Base-by-base conservation (phyloP, 2,329 filamentous ascomycete genomes). In the Cercospora brassicicola region DNA sequence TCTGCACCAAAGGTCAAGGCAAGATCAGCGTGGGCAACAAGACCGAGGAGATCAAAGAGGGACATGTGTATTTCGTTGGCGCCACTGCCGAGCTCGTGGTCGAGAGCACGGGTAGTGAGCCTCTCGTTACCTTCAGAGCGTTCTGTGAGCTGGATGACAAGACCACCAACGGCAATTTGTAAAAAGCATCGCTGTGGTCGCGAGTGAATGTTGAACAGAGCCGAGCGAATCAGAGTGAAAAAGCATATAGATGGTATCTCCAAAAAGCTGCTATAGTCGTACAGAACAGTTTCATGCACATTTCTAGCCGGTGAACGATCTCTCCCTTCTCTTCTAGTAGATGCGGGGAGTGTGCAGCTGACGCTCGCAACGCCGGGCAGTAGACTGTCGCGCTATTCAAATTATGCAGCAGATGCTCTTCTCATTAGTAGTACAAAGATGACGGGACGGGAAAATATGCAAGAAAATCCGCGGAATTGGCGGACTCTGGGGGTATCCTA, bases 11-110 rank as follows among this genome's bases (percentile, higher is more conserved):
- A 53, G 95, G 95, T 11, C 86, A 86, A 71, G 95, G 95, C 20
- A 93, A 85, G 74, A 94, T 99, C 70, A 90, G 89, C 5, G 93
- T 98, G 0, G 94, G 94, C 0, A 87, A 90, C 0, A 97, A 93
- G 79, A 88, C 85, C 5, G 88, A 94, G 78, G 89, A 91, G 74
- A 83, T 84, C 36, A 79, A 83, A 71, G 82, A 82, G 67, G 84
- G 84, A 0, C 84, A 79, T 62, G 84, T 86, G 2, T 85, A 81
- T 73, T 86, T 86, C 69, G 91, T 97, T 3, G 95, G 95, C 2
- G 91, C 95, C 2, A 94, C 91, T 18, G 94, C 95, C 0, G 91
- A 96, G 80, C 85, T 91, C 39, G 86, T 94, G 2, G 81, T 98
- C 61, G 90, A 97, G 82, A 92, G 83, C 69, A 82, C 80, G 13